Conservation (phyloP, 2,329 filamentous ascomycete genomes). For the Sarocladium brachiariae region DNA sequence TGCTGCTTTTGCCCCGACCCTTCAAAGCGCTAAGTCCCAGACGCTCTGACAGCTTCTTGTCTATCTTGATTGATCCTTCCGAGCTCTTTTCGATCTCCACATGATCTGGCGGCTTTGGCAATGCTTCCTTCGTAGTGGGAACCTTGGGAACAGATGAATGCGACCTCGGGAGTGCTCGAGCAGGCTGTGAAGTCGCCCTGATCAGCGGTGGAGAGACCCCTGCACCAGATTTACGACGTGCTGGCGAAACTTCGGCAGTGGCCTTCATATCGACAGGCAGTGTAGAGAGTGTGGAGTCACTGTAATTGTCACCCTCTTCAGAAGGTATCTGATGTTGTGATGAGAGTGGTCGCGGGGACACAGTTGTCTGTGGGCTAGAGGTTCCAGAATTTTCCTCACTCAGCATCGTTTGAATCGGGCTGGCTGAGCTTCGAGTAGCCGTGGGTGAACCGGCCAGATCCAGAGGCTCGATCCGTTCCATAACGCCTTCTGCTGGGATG, state of each 20-base stretch:
- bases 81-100: slow-evolving; percentile 7
- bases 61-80: slow-evolving; percentile 41
- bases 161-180: slow-evolving; percentile 37
- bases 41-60: slow-evolving; percentile 73
- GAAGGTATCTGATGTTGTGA: slow-evolving; percentile 26
- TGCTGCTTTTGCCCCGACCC: slow-evolving; percentile 42
- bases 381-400: slow-evolving; percentile 8
- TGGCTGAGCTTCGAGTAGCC: slow-evolving; percentile 16
- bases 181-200: slow-evolving; percentile 47
- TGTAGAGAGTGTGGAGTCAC: too few species aligned
- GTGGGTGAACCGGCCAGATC: slow-evolving; percentile 38
- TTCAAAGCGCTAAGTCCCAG: slow-evolving; percentile 62
- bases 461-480: slow-evolving; percentile 42
- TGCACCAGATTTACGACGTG: slow-evolving; percentile 38
- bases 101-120: slow-evolving; percentile 20
- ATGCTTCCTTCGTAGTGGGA: slow-evolving; percentile 27
- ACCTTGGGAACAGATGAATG: slow-evolving; percentile 39
- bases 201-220: slow-evolving; percentile 45
- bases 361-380: not conserved
- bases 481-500: slow-evolving; percentile 25
- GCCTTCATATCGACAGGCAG: slow-evolving; percentile 18
- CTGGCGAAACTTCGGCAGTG: slow-evolving; percentile 24
- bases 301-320: slow-evolving; percentile 43
- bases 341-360: slow-evolving; percentile 14
- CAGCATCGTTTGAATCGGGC: slow-evolving; percentile 9